Conservation (phyloP, 306 rosid species). For the Senna siamea region DNA sequence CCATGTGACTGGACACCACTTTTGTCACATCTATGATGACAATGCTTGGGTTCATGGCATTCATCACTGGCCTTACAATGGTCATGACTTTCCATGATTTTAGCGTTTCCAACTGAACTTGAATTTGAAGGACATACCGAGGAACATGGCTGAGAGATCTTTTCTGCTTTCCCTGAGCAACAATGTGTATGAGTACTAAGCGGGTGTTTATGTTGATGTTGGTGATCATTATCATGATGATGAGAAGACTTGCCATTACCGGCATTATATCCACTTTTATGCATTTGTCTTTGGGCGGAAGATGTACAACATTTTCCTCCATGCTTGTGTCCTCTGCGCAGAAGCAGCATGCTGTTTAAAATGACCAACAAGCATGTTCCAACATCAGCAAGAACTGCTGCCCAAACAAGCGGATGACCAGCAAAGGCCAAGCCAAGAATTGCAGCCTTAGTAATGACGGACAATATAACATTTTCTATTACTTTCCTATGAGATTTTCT, state of each 20-base stretch:
- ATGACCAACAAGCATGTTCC: conserved; percentile 89
- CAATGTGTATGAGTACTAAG: no score
- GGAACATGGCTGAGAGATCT: no score
- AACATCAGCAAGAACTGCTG: conserved; percentile 96
- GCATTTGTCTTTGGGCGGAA: conserved; percentile 42
- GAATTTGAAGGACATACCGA: no score
- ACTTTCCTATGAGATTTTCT: conserved; percentile 65
- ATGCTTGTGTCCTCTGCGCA: conserved; percentile 50
- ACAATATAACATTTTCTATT: conserved; percentile 60
- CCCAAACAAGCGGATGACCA: conserved; percentile 95
- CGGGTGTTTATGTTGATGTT: no score
- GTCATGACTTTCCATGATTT: no score
- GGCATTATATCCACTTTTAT: conserved; percentile 49
- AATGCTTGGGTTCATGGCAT: conserved; percentile 42
- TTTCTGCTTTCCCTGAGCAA: no score
- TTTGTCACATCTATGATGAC: conserved; percentile 43
- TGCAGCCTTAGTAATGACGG: conserved; percentile 63
- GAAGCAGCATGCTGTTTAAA: conserved; percentile 85
- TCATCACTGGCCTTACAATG: conserved; percentile 40
- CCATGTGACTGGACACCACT: conserved; percentile 41
- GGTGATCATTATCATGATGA: conserved; percentile 40
- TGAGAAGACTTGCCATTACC: conserved; percentile 38
- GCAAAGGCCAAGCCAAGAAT: conserved; percentile 76
- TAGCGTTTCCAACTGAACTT: no score
- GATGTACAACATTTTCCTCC: conserved; percentile 56